Percentiles rank a stretch among this genome's conserved stretches.
Evolutionary conservation across 805 yeast species (phyloP).

Genomic region (Candida anglica): DNA sequence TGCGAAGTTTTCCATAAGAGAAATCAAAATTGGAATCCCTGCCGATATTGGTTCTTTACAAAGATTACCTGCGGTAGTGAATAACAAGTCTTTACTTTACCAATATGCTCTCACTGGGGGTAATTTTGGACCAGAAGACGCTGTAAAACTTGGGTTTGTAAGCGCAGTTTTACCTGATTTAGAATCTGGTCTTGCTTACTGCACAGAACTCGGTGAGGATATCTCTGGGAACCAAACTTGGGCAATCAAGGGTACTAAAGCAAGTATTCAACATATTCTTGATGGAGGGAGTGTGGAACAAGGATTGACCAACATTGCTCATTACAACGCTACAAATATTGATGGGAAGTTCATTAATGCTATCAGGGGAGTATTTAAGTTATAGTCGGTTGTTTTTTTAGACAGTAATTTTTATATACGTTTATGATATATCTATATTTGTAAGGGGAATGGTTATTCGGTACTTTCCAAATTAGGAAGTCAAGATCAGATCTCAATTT

Average conservation of each 20-base stretch:
- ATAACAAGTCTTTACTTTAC: slow-evolving; percentile 53
- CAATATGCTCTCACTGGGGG: slow-evolving; percentile 64
- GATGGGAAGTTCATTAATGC: slow-evolving; percentile 7
- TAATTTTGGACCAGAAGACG: slow-evolving; percentile 51
- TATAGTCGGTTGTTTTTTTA: no score
- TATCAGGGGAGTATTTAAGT: slow-evolving; percentile 1
- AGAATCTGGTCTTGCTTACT: slow-evolving; percentile 45
- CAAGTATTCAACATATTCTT: slow-evolving; percentile 40
- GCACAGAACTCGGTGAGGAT: slow-evolving; percentile 44
- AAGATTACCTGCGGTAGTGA: slow-evolving; percentile 52
- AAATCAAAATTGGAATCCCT: slow-evolving; percentile 67
- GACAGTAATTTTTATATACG: slow-evolving; percentile 3
- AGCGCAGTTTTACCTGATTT: slow-evolving; percentile 42
- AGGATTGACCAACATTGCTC: slow-evolving; percentile 52
- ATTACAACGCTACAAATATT: slow-evolving; percentile 42
- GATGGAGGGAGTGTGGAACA: slow-evolving; percentile 35
- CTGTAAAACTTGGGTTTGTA: slow-evolving; percentile 53
- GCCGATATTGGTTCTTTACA: slow-evolving; percentile 81
- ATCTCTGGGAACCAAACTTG: slow-evolving; percentile 49
- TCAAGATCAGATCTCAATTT: not conserved
- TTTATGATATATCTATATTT: no score
- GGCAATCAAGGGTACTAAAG: slow-evolving; percentile 65
- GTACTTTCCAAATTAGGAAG: not conserved
- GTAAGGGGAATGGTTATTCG: no score
- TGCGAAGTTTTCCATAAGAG: slow-evolving; percentile 56